These are phyloP conservation scores for Glycine soja DNA, from an alignment of 306 rosid genomes.

Conservation along the genomic window DNA sequence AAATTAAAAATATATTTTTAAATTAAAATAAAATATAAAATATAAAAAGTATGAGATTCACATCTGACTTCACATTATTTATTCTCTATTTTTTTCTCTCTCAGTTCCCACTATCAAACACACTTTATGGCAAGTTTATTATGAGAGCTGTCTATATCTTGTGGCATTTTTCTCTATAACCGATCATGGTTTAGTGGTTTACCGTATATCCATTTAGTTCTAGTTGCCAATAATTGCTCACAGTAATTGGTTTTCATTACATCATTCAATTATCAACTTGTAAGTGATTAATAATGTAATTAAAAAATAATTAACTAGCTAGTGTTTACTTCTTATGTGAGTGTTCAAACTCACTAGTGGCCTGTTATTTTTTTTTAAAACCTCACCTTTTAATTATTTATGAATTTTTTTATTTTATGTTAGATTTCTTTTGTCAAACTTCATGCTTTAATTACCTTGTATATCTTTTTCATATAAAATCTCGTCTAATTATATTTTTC, in stretches of 20 bases:
- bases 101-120: too few species aligned
- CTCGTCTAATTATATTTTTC: not conserved
- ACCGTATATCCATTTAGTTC: not conserved
- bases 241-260: not conserved
- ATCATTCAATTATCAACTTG: not conserved
- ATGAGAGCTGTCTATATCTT: not conserved
- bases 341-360: not conserved
- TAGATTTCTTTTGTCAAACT: not conserved
- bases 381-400: too few species aligned
- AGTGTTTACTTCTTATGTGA: not conserved
- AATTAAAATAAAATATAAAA: too few species aligned
- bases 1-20: too few species aligned
- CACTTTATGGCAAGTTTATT: too few species aligned
- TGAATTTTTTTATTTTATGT: too few species aligned
- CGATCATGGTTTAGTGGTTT: not conserved
- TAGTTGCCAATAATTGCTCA: constrained; percentile 14
- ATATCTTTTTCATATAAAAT: not conserved
- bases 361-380: too few species aligned
- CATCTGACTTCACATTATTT: too few species aligned
- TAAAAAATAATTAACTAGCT: not conserved
- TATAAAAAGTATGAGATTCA: too few species aligned
- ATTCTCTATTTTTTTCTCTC: too few species aligned
- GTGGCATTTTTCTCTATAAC: not conserved
- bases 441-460: not conserved
- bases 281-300: too few species aligned